A percentile compares a stretch with the other conserved stretches of the same genome.
These are phyloP conservation scores for Arthrinium puccinioides DNA, from an alignment of 2,329 filamentous ascomycete genomes.

Conservation along the genomic window DNA sequence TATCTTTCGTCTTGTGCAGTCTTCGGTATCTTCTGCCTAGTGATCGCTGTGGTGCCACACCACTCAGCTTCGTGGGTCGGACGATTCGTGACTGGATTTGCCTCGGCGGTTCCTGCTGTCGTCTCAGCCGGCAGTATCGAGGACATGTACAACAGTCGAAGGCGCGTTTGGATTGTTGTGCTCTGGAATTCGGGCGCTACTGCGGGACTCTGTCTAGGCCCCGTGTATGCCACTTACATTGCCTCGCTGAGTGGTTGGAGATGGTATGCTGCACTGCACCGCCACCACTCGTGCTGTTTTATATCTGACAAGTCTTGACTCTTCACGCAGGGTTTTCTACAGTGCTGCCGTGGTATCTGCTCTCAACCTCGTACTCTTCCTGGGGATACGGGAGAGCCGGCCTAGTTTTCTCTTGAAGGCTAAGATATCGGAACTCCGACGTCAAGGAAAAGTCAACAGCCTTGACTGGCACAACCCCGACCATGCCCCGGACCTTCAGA, in stretches of 20 bases:
- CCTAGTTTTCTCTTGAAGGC: conserved; percentile 30
- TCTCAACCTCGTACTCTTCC: conserved; percentile 23
- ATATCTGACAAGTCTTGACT: conserved; percentile 13
- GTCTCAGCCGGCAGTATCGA: conserved; percentile 40
- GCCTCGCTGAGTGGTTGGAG: conserved; percentile 1
- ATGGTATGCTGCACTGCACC: neutral
- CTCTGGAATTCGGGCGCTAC: conserved; percentile 35
- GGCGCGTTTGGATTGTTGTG: conserved; percentile 38
- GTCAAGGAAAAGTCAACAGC: conserved; percentile 6
- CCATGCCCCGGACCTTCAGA: conserved; percentile 24
- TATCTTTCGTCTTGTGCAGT: no score
- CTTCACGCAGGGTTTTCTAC: conserved; percentile 38
- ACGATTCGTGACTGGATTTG: conserved; percentile 33
- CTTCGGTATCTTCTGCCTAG: no score
- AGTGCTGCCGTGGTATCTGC: conserved; percentile 30
- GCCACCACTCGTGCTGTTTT: no score
- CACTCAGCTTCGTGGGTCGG: no score
- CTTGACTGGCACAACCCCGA: conserved; percentile 32
- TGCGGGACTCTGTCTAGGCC: conserved; percentile 33
- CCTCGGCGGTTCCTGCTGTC: conserved; percentile 38
- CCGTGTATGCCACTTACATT: conserved; percentile 34
- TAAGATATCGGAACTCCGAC: conserved; percentile 9
- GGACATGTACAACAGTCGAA: conserved; percentile 37
- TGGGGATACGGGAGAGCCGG: conserved; percentile 34
- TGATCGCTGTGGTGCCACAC: no score